Conservation (phyloP, 108 stramenopile genomes). For the Pseudonitzschia multistriata region DNA sequence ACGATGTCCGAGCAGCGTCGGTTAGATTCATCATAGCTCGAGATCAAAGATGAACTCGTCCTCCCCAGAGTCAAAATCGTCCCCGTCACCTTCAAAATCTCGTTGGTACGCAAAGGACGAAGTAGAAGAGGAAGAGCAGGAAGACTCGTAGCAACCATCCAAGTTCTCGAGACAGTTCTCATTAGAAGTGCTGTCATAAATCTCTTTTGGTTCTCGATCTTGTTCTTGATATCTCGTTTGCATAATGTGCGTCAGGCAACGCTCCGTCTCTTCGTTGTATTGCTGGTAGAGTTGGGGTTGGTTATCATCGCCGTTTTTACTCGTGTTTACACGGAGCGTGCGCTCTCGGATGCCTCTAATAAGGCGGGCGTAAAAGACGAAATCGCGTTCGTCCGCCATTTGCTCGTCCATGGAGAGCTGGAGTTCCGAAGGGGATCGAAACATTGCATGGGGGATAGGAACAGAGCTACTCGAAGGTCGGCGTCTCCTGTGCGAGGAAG, state of each 20-base stretch:
- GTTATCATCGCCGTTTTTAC: background rate
- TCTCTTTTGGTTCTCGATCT: background rate
- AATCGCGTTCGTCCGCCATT: slow-evolving; percentile 49
- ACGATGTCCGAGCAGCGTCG: too few species aligned
- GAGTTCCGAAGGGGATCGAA: background rate
- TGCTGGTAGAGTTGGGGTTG: background rate
- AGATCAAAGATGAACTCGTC: slow-evolving; percentile 31
- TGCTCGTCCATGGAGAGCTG: slow-evolving; percentile 25
- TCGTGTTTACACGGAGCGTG: background rate
- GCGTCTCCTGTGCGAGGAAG: background rate
- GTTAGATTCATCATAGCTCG: slow-evolving; percentile 19
- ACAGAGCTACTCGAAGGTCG: background rate
- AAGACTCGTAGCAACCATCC: background rate
- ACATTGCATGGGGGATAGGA: background rate
- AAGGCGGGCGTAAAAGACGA: slow-evolving; percentile 41
- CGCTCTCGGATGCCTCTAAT: slow-evolving; percentile 40
- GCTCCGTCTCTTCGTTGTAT: slow-evolving; percentile 7
- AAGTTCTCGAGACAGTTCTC: background rate
- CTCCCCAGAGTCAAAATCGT: slow-evolving; percentile 1
- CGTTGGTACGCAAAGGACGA: slow-evolving; percentile 6
- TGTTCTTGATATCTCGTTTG: background rate
- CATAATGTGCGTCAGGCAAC: slow-evolving; percentile 10
- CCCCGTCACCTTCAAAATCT: background rate
- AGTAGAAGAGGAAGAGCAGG: background rate
- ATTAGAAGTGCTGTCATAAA: too few species aligned